Conservation (phyloP, 768 basidiomycete species). For the Strobilomyces confusus region DNA sequence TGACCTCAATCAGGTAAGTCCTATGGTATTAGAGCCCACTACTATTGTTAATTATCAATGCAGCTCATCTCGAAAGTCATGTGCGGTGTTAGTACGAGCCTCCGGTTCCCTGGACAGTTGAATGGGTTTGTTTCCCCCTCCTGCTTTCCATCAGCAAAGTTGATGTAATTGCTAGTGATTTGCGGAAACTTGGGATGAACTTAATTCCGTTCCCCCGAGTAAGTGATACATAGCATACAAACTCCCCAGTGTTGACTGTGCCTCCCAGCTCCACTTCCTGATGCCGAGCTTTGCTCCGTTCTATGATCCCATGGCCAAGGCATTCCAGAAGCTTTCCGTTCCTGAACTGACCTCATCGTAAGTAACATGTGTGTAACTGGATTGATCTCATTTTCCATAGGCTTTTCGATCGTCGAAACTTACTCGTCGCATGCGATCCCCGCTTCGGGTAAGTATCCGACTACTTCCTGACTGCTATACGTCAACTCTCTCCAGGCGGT, state of each 20-base stretch:
- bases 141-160: background rate
- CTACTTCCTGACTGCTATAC: background rate
- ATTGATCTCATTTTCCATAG: constrained; percentile 33
- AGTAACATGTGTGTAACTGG: constrained; percentile 19
- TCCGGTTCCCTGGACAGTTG: constrained; percentile 91
- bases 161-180: constrained; percentile 46
- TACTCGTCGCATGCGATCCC: constrained; percentile 82
- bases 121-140: constrained; percentile 57
- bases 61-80: constrained; percentile 84
- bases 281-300: constrained; percentile 95
- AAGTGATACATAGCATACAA: constrained; percentile 21
- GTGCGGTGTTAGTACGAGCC: constrained; percentile 89
- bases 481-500: constrained; percentile 48
- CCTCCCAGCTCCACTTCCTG: constrained; percentile 84
- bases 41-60: background rate
- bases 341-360: constrained; percentile 74
- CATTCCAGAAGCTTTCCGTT: constrained; percentile 59
- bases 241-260: background rate
- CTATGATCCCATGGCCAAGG: constrained; percentile 56
- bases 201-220: constrained; percentile 95
- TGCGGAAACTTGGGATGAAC: constrained; percentile 91
- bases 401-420: constrained; percentile 74
- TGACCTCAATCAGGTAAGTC: constrained; percentile 63
- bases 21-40: background rate
- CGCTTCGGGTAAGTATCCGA: constrained; percentile 51